Conservation (phyloP, 352 stramenopile genomes). For the Salisapilia sapeloensis region DNA sequence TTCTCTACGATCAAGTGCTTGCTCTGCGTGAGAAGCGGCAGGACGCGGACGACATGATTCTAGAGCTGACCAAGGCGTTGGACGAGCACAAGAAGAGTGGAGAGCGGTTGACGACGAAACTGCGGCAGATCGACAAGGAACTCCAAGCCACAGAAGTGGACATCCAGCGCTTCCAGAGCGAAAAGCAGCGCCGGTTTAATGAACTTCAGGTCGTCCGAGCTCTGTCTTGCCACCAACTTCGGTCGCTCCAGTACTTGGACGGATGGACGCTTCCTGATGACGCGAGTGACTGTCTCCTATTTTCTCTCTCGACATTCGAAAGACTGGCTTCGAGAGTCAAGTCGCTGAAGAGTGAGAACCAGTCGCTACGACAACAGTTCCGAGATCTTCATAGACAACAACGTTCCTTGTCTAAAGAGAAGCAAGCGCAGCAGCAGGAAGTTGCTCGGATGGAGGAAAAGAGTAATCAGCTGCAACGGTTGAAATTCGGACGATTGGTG, state of each 20-base stretch:
- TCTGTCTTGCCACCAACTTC: conserved; percentile 56
- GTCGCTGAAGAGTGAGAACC: conserved; percentile 70
- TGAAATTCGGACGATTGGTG: conserved; percentile 68
- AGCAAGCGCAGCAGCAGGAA: conserved; percentile 44
- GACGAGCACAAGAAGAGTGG: conserved; percentile 80
- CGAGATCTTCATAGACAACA: conserved; percentile 81
- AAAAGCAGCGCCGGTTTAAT: conserved; percentile 88
- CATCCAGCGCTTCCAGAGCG: conserved; percentile 84
- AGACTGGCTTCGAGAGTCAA: conserved; percentile 54
- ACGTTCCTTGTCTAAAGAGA: conserved; percentile 61
- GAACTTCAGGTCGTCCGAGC: conserved; percentile 70
- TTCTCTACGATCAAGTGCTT: conserved; percentile 86
- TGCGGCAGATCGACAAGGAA: conserved; percentile 86
- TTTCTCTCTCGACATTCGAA: conserved; percentile 39
- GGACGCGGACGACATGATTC: conserved; percentile 80
- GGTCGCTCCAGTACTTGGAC: conserved; percentile 27
- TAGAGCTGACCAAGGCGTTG: conserved; percentile 73
- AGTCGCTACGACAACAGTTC: conserved; percentile 74
- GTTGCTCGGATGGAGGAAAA: conserved; percentile 44
- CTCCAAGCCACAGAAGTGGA: conserved; percentile 73
- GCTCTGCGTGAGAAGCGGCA: conserved; percentile 82
- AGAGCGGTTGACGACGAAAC: conserved; percentile 71
- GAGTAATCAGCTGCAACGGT: conserved; percentile 59
- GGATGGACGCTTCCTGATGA: conserved; percentile 32
- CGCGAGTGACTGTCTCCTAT: conserved; percentile 47